Percentiles rank a stretch among this genome's conserved stretches.
These are phyloP conservation scores for Boletus patriciae DNA, from an alignment of 768 basidiomycete species.

Conservation along the genomic window DNA sequence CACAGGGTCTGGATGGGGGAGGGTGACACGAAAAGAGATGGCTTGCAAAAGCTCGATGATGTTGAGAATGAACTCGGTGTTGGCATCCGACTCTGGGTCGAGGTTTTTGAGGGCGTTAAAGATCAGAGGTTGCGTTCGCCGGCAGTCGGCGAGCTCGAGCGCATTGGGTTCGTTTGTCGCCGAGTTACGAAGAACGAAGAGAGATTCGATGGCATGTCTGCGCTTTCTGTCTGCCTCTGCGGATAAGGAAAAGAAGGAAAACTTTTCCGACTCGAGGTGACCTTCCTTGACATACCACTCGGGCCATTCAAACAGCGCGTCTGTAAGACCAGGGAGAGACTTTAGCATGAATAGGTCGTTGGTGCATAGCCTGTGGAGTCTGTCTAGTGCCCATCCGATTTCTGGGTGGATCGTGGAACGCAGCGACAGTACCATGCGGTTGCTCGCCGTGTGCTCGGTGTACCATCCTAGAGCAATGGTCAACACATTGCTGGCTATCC, in stretches of 20 bases:
- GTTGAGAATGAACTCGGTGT: slow-evolving; percentile 71
- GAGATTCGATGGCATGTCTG: slow-evolving; percentile 79
- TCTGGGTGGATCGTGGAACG: slow-evolving; percentile 81
- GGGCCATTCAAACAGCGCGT: slow-evolving; percentile 86
- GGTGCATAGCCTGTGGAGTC: slow-evolving; percentile 75
- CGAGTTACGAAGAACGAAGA: slow-evolving; percentile 85
- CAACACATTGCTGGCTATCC: slow-evolving; percentile 3
- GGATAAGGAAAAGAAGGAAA: slow-evolving; percentile 56
- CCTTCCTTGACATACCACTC: slow-evolving; percentile 75
- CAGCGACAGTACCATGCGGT: slow-evolving; percentile 89
- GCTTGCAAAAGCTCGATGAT: slow-evolving; percentile 70
- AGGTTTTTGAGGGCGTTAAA: slow-evolving; percentile 65
- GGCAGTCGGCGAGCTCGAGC: slow-evolving; percentile 54
- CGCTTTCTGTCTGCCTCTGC: slow-evolving; percentile 53
- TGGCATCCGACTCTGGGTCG: slow-evolving; percentile 58
- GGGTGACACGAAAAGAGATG: slow-evolving; percentile 48
- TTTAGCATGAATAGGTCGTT: slow-evolving; percentile 77
- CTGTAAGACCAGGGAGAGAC: slow-evolving; percentile 73
- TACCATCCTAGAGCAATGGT: slow-evolving; percentile 64
- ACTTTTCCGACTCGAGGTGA: slow-evolving; percentile 44
- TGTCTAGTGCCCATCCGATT: slow-evolving; percentile 86
- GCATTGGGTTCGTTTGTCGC: slow-evolving; percentile 70
- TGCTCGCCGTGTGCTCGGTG: slow-evolving; percentile 73
- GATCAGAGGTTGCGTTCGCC: slow-evolving; percentile 64
- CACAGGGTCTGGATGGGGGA: slow-evolving; percentile 38